Conservation (phyloP, 805 yeast species). For the Wickerhamiella vanderwaltii region DNA sequence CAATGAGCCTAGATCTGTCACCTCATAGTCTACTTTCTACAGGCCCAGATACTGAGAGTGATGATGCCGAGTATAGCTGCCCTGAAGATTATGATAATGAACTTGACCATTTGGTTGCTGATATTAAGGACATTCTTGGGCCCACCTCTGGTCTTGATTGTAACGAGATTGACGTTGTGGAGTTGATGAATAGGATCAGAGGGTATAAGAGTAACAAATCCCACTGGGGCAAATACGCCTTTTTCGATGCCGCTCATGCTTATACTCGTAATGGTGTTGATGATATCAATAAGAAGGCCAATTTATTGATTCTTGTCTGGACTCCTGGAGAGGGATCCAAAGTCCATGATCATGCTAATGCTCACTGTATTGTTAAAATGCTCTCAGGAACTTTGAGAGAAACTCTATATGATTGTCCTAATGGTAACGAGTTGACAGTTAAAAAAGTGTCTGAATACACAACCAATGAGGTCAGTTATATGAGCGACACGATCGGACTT, state of each 20-base stretch:
- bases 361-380: conserved; percentile 65
- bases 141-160: conserved; percentile 30
- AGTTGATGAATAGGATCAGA: conserved; percentile 36
- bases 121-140: conserved; percentile 28
- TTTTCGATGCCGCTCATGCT: conserved; percentile 37
- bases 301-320: conserved; percentile 58
- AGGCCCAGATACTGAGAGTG: conserved; percentile 4
- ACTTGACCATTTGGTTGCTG: conserved; percentile 28
- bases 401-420: conserved; percentile 42
- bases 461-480: conserved; percentile 44
- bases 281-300: conserved; percentile 61
- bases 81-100: conserved; percentile 7
- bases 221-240: conserved; percentile 52
- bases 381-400: conserved; percentile 49
- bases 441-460: conserved; percentile 23
- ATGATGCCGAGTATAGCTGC: conserved; percentile 5
- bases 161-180: conserved; percentile 41
- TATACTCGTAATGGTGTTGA: conserved; percentile 67
- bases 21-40: conserved; percentile 4
- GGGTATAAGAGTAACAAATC: conserved; percentile 35
- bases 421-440: conserved; percentile 20
- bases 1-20: no score
- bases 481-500: conserved; percentile 51
- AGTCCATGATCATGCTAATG: conserved; percentile 65
- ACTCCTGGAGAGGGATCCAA: conserved; percentile 50